Evolutionary conservation across 1,284 basidiomycete genomes (phyloP), one percentile per base, ranked within the genome.

Genomic region (Austropuccinia psidii): DNA sequence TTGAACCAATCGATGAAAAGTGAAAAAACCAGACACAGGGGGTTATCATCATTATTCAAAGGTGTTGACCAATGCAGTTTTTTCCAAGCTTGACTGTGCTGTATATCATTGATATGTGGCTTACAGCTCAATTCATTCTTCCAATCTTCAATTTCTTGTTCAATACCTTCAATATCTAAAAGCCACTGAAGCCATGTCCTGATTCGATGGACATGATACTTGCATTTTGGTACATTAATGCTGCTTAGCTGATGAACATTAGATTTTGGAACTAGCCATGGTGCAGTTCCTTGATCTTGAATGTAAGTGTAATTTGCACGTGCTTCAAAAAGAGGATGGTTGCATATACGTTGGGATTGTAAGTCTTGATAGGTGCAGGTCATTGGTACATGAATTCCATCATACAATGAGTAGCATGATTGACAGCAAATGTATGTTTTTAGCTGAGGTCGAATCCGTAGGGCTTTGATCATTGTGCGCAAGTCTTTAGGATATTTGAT

Each of bases 1-100:
- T 69, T 69, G n/a, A 69, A 69, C 67, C 67, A 69, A 35, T 69
- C 54, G 29, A 58, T 39, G 35, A 58, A 58, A 17, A 69, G 41
- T 2, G 67, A 69, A 49, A 69, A 58, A 17, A 47, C 39, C 2
- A 66, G 47, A n/a, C 37, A 27, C 31, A 66, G 24, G 5, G 62
- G n/a, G n/a, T n/a, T n/a, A n/a, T n/a, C n/a, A n/a, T n/a, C n/a
- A n/a, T n/a, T n/a, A n/a, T n/a, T n/a, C n/a, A n/a, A n/a, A n/a
- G n/a, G n/a, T n/a, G n/a, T n/a, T 27, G 52, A 31, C 52, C 52
- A 55, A 8, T 24, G 17, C 52, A 21, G 17, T 15, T 55, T 29
- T 4, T 29, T 8, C 52, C 52, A 29, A 5, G 52, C 24, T 4
- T 8, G 29, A 6, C 21, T 29, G 19, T 55, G 52, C 33, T 55